Evolutionary conservation across 139 green algal species (phyloP).

Genomic region (Micromonas commoda): DNA sequence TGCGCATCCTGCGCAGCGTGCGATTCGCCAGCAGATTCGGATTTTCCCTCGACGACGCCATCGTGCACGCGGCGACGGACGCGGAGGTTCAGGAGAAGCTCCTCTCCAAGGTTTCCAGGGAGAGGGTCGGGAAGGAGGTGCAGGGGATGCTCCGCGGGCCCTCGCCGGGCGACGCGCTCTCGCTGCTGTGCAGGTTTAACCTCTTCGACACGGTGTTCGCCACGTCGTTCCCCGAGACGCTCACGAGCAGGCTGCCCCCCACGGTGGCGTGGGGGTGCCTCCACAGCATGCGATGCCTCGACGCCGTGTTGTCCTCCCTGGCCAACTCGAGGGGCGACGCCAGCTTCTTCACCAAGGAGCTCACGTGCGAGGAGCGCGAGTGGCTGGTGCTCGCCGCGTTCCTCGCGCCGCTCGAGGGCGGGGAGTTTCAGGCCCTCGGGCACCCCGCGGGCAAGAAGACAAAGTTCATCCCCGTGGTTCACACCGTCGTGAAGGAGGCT

Average conservation of each 20-base stretch:
- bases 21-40: conserved; percentile 80
- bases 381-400: neutral
- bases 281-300: neutral
- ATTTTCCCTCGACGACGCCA: conserved; percentile 69
- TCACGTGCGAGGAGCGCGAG: conserved; percentile 6
- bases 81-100: conserved; percentile 56
- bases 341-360: neutral
- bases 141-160: conserved; percentile 34
- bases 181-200: conserved; percentile 12
- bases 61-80: conserved; percentile 63
- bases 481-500: conserved; percentile 2
- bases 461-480: neutral
- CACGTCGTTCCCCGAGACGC: neutral
- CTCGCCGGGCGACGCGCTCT: conserved; percentile 5
- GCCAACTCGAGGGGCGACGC: neutral
- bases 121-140: conserved; percentile 44
- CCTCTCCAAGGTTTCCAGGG: conserved; percentile 37
- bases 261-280: neutral
- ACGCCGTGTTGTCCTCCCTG: neutral
- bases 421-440: neutral
- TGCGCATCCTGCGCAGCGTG: conserved; percentile 50
- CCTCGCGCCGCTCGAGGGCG: neutral
- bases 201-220: conserved; percentile 22
- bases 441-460: conserved; percentile 16
- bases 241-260: neutral